Evolutionary conservation across 208 protist species (phyloP).

Genomic region (Wallacemonas sp.): DNA sequence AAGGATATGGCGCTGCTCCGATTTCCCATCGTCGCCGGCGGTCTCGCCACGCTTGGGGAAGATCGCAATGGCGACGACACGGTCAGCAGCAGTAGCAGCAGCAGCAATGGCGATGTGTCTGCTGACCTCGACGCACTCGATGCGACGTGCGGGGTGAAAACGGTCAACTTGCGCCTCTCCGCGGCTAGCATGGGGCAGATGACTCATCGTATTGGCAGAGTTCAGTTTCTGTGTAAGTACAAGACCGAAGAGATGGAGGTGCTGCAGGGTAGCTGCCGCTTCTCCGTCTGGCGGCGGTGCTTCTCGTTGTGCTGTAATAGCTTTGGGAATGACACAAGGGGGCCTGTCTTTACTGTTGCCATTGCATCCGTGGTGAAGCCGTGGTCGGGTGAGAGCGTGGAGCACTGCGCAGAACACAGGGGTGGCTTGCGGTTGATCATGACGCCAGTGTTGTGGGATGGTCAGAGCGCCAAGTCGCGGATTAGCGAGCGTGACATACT

Average conservation of each 20-base stretch:
- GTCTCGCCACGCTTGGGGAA: not conserved
- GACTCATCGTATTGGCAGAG: slow-evolving; percentile 60
- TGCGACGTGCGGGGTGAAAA: slow-evolving; percentile 36
- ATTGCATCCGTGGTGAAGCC: slow-evolving; percentile 46
- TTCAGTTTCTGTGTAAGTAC: slow-evolving; percentile 65
- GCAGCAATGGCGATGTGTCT: slow-evolving; percentile 17
- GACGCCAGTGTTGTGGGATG: slow-evolving; percentile 60
- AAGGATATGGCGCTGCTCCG: not conserved
- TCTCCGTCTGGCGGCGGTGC: slow-evolving; percentile 49
- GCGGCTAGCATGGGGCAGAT: slow-evolving; percentile 58
- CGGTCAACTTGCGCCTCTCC: slow-evolving; percentile 48
- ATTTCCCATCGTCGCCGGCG: not conserved
- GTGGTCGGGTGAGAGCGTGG: slow-evolving; percentile 46
- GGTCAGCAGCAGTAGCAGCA: too few relatives aligned
- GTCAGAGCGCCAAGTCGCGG: slow-evolving; percentile 39
- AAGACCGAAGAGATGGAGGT: slow-evolving; percentile 62
- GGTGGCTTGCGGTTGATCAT: slow-evolving; percentile 62
- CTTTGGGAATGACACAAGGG: slow-evolving; percentile 39
- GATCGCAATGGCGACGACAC: not conserved
- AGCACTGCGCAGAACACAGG: slow-evolving; percentile 55
- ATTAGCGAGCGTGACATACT: slow-evolving; percentile 66
- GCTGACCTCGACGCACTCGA: slow-evolving; percentile 4
- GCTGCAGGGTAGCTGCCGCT: slow-evolving; percentile 67
- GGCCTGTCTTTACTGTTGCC: slow-evolving; percentile 64
- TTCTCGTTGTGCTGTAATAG: slow-evolving; percentile 65